Evolutionary conservation across 495 filamentous ascomycete genomes (phyloP).

Genomic region (Penicillium psychrofluorescens): DNA sequence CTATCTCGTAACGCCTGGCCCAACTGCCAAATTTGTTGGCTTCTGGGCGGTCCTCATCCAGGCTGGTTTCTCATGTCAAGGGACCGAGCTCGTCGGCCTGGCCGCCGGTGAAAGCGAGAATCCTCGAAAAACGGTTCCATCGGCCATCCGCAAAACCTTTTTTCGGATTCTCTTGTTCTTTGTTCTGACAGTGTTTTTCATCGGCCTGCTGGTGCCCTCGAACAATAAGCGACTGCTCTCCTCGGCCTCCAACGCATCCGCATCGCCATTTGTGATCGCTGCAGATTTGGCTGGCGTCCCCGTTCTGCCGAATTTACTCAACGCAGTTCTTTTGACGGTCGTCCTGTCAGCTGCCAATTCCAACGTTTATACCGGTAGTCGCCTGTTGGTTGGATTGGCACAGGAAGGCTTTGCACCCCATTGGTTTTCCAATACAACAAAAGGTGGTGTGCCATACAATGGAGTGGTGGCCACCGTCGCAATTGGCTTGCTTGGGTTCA

Average conservation of each 20-base stretch:
- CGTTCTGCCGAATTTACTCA: conserved; percentile 59
- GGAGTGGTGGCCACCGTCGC: conserved; percentile 27
- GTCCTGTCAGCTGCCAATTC: conserved; percentile 60
- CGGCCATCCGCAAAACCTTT: conserved; percentile 60
- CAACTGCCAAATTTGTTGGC: conserved; percentile 26
- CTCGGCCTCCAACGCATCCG: conserved; percentile 24
- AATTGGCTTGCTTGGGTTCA: conserved; percentile 29
- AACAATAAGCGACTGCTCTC: conserved; percentile 8
- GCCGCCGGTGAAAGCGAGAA: conserved; percentile 61
- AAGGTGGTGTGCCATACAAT: conserved; percentile 32
- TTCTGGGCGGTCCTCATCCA: conserved; percentile 34
- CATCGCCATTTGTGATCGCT: conserved; percentile 48
- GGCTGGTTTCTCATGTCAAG: conserved; percentile 58
- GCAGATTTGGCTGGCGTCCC: conserved; percentile 49
- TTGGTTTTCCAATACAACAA: conserved; percentile 29
- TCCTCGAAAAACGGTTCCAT: conserved; percentile 51
- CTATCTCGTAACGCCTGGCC: conserved; percentile 32
- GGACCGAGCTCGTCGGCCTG: conserved; percentile 56
- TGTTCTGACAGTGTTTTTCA: conserved; percentile 57
- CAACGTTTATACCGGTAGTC: conserved; percentile 60
- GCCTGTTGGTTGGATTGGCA: conserved; percentile 48
- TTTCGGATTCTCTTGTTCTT: conserved; percentile 62
- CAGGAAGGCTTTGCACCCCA: conserved; percentile 43
- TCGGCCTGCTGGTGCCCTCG: conserved; percentile 53
- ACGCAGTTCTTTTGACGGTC: conserved; percentile 57